Conservation (phyloP, 768 basidiomycete genomes). For the Boletales sp. region DNA sequence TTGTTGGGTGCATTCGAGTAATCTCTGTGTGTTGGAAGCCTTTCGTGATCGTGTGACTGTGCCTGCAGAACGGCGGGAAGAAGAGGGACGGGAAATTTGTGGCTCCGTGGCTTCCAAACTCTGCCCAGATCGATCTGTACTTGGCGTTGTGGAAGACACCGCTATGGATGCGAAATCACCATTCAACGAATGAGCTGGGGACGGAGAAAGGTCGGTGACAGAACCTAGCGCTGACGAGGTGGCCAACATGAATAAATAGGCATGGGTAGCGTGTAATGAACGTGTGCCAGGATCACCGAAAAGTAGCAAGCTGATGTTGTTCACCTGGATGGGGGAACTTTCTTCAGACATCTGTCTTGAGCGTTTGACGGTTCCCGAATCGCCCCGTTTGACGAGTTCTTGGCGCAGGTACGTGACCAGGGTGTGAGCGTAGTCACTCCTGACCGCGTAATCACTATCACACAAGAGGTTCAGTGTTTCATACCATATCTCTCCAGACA, state of each 20-base stretch:
- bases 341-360: slow-evolving; percentile 46
- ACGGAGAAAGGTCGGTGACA: slow-evolving; percentile 35
- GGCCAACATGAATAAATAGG: slow-evolving; percentile 75
- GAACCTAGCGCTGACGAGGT: slow-evolving; percentile 64
- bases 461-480: slow-evolving; percentile 85
- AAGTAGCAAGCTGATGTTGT: slow-evolving; percentile 46
- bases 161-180: slow-evolving; percentile 28
- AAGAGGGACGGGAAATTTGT: slow-evolving; percentile 31
- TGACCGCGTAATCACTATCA: slow-evolving; percentile 72
- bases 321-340: slow-evolving; percentile 41
- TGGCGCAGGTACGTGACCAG: slow-evolving; percentile 73
- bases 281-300: slow-evolving; percentile 60
- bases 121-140: slow-evolving; percentile 28
- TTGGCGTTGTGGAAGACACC: slow-evolving; percentile 29
- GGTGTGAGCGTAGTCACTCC: slow-evolving; percentile 71
- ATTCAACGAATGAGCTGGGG: slow-evolving; percentile 38
- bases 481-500: slow-evolving; percentile 86
- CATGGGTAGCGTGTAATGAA: slow-evolving; percentile 77
- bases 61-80: slow-evolving; percentile 47
- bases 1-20: slow-evolving; percentile 48
- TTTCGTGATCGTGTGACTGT: slow-evolving; percentile 54
- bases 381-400: slow-evolving; percentile 64
- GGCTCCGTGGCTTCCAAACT: slow-evolving; percentile 14
- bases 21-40: slow-evolving; percentile 47
- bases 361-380: slow-evolving; percentile 46